Evolutionary conservation across 495 filamentous ascomycete genomes (phyloP), one percentile per base, ranked within the genome.

Genomic region (Penicillium cosmopolitanum): DNA sequence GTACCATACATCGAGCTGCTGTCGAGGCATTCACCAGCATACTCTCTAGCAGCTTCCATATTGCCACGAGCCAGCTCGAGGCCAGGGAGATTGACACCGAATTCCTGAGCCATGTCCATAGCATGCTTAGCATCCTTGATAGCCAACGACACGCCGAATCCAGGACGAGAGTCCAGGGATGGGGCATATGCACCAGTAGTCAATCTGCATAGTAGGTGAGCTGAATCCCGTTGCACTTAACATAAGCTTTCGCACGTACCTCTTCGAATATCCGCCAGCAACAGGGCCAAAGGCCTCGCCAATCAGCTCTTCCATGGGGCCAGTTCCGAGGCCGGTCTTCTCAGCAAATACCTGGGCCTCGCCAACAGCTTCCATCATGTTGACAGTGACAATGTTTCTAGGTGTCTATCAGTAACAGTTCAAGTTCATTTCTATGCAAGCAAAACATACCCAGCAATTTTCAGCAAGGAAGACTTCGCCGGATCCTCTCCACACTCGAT

Each of bases 341-440:
- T 83, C 81, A 18, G 81, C 81, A 58, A 84, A 80, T 21, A 83
- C 80, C 58, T 84, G 81, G 1, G 79, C 77, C 65, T 84, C 82
- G 6, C 77, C 77, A 40, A 83, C 78, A 2, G 78, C 71, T 66
- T 82, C 78, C 80, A 80, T 80, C 62, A 79, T 68, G 38, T 75
- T 78, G 11, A 80, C 68, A 16, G 77, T 81, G 28, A 81, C 70
- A 19, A 81, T 78, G 44, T 81, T 81, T 12, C 74, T 77, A 51
- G 4, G 15, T n/a, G 12, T 42, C 34, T 6, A 44, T 64, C 19
- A 68, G 55, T 35, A 28, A 25, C 12, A 51, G 18, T 50, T 38
- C 35, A 21, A 11, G 18, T 15, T 7, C 13, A 9, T 12, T 25
- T 23, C 2, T 23, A 33, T n/a, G 5, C 11, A 52, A 34, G 3